Base-by-base conservation (phyloP, 2,329 filamentous ascomycete genomes). In the Paraconiothyrium sp. region DNA sequence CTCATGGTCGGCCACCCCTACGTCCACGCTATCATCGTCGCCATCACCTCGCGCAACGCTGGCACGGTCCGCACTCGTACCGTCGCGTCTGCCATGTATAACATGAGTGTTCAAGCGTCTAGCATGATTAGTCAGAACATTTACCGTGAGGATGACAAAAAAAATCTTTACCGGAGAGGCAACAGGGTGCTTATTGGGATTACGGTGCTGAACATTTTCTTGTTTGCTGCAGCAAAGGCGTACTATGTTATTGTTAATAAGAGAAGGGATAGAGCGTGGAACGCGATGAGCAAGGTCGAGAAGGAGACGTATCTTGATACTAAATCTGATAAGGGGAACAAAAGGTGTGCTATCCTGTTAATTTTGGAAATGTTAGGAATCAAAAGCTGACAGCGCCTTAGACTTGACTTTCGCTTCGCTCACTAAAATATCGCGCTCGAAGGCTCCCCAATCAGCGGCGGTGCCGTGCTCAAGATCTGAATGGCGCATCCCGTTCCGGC, bases 181-280 rank as follows among this genome's bases (percentile, higher is more conserved):
- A 88, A 89, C 61, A 81, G 79, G 46, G 79, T 83, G 0, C 72
- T 89, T 1, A 80, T 90, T 51, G 82, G 72, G 0, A 81, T 89
- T 55, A 82, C 81, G 32, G 67, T 81, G 0, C 76, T 83, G 24
- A 83, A 85, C 30, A 83, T 89, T 11, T 70, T 79, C 0, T 62
- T 87, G 0, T 86, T 87, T 63, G 58, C 85, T 5, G 72, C 78
- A 0, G 81, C 84, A 1, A 88, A 88, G 70, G 56, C 80, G 0
- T 88, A 85, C 66, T 89, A 89, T 65, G 71, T 84, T 2, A 74
- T 68, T 64, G 78, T 84, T 13, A 88, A 89, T 63, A 78, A 75
- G 54, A 76, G 65, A 54, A 70, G 77, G 44, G 70, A 74, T 13
- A 54, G 44, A 5, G 60, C 72, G 10, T 79, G 76, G 77, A 61